Evolutionary conservation across 2,329 filamentous ascomycete species (phyloP).

Genomic region (Apiospora saccharicola): DNA sequence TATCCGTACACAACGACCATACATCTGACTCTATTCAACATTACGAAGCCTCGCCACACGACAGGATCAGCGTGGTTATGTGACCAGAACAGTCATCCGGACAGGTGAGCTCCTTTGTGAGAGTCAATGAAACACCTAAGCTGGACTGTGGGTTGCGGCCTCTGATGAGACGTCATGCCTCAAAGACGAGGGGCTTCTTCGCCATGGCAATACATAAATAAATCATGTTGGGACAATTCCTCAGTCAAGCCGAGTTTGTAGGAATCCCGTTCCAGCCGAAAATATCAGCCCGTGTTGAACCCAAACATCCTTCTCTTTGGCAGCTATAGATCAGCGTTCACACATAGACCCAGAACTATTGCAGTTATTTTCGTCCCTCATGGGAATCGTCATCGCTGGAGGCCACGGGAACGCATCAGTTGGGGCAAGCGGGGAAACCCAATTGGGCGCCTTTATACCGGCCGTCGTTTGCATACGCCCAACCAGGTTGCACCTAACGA

Average conservation of each 20-base stretch:
- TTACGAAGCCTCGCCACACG: background rate
- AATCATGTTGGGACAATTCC: background rate
- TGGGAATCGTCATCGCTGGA: background rate
- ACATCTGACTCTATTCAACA: background rate
- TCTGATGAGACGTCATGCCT: background rate
- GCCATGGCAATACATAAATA: background rate
- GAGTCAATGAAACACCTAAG: background rate
- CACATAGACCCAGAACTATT: background rate
- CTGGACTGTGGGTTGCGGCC: background rate
- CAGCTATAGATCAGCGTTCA: background rate
- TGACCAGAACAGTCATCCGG: background rate
- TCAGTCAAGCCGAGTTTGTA: background rate
- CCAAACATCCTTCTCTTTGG: background rate
- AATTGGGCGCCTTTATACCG: background rate
- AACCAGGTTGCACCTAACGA: background rate
- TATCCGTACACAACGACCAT: background rate
- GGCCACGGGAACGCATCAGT: background rate
- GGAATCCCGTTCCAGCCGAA: background rate
- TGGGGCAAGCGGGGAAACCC: background rate
- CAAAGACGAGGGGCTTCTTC: background rate
- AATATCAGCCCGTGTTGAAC: background rate
- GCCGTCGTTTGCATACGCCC: background rate
- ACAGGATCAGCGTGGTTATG: background rate
- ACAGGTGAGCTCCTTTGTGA: conserved; percentile 9
- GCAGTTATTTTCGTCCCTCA: background rate